These are phyloP conservation scores for Silene conica DNA, from an alignment of 148 eudicot species.

Conservation along the genomic window DNA sequence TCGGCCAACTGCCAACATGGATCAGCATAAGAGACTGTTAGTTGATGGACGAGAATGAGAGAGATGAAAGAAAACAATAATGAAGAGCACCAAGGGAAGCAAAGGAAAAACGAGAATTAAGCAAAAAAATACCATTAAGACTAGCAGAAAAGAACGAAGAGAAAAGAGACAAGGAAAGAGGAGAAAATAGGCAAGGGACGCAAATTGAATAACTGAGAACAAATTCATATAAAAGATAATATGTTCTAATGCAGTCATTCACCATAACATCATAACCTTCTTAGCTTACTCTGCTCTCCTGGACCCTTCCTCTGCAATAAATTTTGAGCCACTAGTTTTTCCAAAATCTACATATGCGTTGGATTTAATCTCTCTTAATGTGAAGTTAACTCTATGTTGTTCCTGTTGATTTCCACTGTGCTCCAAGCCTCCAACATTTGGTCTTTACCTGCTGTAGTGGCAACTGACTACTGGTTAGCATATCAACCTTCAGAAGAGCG, in stretches of 20 bases:
- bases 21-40: background rate
- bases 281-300: background rate
- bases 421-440: background rate
- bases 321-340: background rate
- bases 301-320: background rate
- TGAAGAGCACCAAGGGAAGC: too few relatives aligned
- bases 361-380: background rate
- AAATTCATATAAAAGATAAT: background rate
- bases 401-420: background rate
- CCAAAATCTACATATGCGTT: background rate
- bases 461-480: constrained; percentile 47
- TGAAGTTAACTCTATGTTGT: background rate
- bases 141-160: too few relatives aligned
- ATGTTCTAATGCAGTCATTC: background rate
- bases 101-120: too few relatives aligned
- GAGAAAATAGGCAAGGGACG: too few relatives aligned
- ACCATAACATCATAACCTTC: too few relatives aligned
- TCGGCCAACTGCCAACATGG: background rate
- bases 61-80: too few relatives aligned
- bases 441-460: background rate
- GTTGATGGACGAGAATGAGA: background rate
- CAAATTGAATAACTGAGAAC: background rate
- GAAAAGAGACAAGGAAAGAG: too few relatives aligned
- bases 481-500: constrained; percentile 44
- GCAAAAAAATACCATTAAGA: too few relatives aligned